A percentile compares a stretch with the other conserved stretches of the same genome.
Conservation (phyloP, 2,329 filamentous ascomycete species). For the Penicillium paneum region DNA sequence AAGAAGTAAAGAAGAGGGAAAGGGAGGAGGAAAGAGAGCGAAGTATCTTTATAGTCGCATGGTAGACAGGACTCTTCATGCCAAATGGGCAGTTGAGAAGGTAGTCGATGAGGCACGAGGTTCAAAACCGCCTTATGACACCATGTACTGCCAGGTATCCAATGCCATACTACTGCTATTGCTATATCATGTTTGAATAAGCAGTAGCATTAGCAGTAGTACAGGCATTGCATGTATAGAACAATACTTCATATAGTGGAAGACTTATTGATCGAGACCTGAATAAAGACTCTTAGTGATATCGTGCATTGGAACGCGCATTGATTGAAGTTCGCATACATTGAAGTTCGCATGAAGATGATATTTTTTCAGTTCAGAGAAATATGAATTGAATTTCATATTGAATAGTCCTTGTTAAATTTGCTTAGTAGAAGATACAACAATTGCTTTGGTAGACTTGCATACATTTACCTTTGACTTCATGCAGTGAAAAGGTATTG, state of each 20-base stretch:
- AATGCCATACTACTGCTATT: not conserved
- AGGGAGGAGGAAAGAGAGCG: not conserved
- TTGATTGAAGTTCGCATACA: no score
- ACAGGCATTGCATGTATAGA: not conserved
- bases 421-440: no score
- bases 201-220: not conserved
- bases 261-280: not conserved
- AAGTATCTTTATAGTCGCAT: not conserved
- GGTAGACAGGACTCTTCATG: not conserved
- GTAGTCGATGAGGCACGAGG: not conserved
- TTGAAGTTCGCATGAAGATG: no score
- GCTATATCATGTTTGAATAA: not conserved
- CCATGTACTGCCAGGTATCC: not conserved
- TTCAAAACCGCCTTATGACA: not conserved
- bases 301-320: no score
- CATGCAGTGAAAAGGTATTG: no score
- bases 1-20: not conserved
- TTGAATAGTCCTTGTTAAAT: no score
- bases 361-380: no score
- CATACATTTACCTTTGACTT: no score
- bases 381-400: no score
- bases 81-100: not conserved
- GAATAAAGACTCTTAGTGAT: not conserved
- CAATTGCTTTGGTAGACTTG: no score
- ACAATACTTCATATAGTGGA: not conserved